Evolutionary conservation across 2,329 filamentous ascomycete species (phyloP), one percentile per base, ranked within the genome.

Genomic region (Cercospora brassicicola): DNA sequence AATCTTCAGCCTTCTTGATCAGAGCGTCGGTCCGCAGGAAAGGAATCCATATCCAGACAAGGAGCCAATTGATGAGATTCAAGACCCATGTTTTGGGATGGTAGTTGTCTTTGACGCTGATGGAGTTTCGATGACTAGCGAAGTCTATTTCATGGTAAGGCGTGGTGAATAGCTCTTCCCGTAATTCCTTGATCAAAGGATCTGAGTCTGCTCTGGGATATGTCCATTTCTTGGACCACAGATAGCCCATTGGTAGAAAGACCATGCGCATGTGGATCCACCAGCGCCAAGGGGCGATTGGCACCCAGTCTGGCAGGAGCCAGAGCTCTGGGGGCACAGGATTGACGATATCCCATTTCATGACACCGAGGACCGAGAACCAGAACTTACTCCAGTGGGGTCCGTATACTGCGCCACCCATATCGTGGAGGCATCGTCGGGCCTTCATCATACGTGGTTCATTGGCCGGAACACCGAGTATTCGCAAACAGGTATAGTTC

Each of bases 311-410:
- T 26, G 75, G 71, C 15, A 81, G 78, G 26, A 80, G 84, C 95
- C 95, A 99, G 55, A 98, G 79, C 82, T 99, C 95, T 0, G 95
- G 92, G 0, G 95, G 95, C 1, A 95, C 89, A 0, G 95, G 95
- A 75, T 98, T 99, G 73, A 98, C 94, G 67, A 95, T 89, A 65
- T 96, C 93, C 93, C 94, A 99, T 30, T 90, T 83, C 77, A 89
- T 89, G 3, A 98, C 87, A 15, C 93, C 93, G 69, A 99, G 81
- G 2, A 96, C 85, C 45, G 90, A 90, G 57, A 99, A 85, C 93
- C 94, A 97, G 79, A 96, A 96, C 78, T 99, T 99, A n/a, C 88
- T 88, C 95, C 95, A 99, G 78, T 98, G 95, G 23, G 95, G 96
- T 1, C 88, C 88, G 75, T 93, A 89, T 13, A 91, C 83, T 1